Base-by-base conservation (phyloP, 768 basidiomycete genomes). In the Termitomyces sp. region DNA sequence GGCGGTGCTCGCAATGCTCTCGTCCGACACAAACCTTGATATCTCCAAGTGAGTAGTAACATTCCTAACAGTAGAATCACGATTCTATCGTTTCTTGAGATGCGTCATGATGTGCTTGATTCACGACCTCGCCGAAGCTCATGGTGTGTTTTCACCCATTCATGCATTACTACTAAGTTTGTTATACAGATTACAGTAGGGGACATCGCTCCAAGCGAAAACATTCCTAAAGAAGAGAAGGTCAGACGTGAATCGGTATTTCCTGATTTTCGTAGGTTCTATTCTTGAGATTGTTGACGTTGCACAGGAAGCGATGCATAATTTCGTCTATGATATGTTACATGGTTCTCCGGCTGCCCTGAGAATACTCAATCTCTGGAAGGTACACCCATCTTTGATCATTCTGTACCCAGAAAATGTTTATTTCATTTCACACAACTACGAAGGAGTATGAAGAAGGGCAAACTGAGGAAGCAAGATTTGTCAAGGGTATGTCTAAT, bases 121-220 rank as follows among this genome's bases (percentile, higher is more conserved):
- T 14, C 96, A 99, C 65, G 96, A 99, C 70, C 80, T 99, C 14
- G 95, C 95, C 6, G 96, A 99, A 69, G 96, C 96, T 1, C 89
- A 93, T 77, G 88, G 91, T 87, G 47, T 37, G 56, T 48, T 21
- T 37, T n/a, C 15, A 8, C 2, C 5, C 24, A 28, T 10, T 40
- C 5, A 8, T 40, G 14, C 10, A 49, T 26, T 8, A 26, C 15
- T 17, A 38, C 24, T 49, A 37, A 26, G 17, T n/a, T 40, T 24
- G 4, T 12, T 28, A 40, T 19, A 40, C 24, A 26, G 35, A 22
- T 19, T 5, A 46, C 64, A 85, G 96, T 98, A 5, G 96, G 96
- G 5, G 96, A 98, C 65, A 98, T 98, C 56, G 80, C 93, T 0
- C 96, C 96, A 0, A 78, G 84, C 21, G 94, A 98, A 66, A 88